Base-by-base conservation (phyloP, 345 rosid species). In the Linum usitatissimum region DNA sequence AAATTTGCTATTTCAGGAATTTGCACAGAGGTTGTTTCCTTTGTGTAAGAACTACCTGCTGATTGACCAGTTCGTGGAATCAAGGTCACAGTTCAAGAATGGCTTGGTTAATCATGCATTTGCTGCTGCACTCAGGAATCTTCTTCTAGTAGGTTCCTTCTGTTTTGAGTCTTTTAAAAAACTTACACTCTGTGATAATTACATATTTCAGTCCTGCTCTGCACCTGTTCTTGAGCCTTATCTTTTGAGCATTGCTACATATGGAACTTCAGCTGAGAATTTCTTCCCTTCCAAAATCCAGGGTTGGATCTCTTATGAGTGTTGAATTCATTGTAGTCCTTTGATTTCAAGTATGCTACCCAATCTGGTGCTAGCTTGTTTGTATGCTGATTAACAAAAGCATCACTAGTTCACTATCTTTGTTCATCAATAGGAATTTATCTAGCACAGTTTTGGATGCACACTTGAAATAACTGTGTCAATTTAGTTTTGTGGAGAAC, bases 51-150 rank as follows among this genome's bases (percentile, higher is more conserved):
- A 86, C 79, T 93, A 80, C 71, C 80, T 93, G 64, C 63, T 90
- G 82, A 86, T 86, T 40, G 86, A 87, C 72, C 88, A 93, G 61
- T 93, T 93, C 83, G 94, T 87, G 63, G 99, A 93, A 79, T 87
- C 90, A 17, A 83, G 96, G 76, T 93, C 96, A 61, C 99, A 84
- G 74, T 90, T 93, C 86, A 93, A 85, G 83, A 86, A 84, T 59
- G 99, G 99, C 57, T 72, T 90, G 58, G 97, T 93, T 38, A 93
- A 90, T 75, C 99, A 93, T 68, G 96, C 99, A 73, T 93, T 93
- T 57, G 86, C 97, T 65, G 94, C 99, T 75, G 91, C 92, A 57
- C 84, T 93, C 68, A 87, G 96, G 78, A 84, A 88, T 53, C 79
- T 93, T 51, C 96, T 93, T 57, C 82, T 93, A 55, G 99, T 93